These are phyloP conservation scores for Kalanchoe fedtschenkoi DNA, from an alignment of 164 flowering plant genomes.

Conservation along the genomic window DNA sequence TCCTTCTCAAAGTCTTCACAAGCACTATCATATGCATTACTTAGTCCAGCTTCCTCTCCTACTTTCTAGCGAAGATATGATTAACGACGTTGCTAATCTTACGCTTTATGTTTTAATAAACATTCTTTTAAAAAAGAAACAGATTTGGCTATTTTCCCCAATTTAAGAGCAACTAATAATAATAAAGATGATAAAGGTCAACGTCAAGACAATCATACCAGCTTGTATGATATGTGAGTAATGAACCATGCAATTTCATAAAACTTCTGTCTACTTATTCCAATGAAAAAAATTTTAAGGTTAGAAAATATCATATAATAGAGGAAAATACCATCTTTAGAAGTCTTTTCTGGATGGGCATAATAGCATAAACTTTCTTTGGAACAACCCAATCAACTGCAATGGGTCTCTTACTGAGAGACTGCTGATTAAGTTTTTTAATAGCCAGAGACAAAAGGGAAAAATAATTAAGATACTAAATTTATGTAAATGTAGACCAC, in stretches of 20 bases:
- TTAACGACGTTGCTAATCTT: background rate
- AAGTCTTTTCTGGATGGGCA: constrained; percentile 17
- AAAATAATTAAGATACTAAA: background rate
- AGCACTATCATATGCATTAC: constrained; percentile 25
- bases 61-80: constrained; percentile 10
- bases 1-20: constrained; percentile 23
- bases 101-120: too few relatives aligned
- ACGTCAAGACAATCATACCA: too few relatives aligned
- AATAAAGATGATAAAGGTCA: too few relatives aligned
- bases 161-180: too few relatives aligned
- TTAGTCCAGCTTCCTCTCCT: constrained; percentile 28
- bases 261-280: too few relatives aligned
- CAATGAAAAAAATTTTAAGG: too few relatives aligned
- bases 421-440: constrained; percentile 62
- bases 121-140: too few relatives aligned
- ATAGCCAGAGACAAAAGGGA: constrained; percentile 51
- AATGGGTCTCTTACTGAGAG: constrained; percentile 58
- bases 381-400: constrained; percentile 99
- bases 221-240: too few relatives aligned
- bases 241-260: too few relatives aligned
- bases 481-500: background rate
- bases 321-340: constrained; percentile 39
- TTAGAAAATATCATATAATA: background rate
- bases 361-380: constrained; percentile 58
- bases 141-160: too few relatives aligned